A percentile compares a stretch with the other conserved stretches of the same genome.
These are phyloP conservation scores for Protomyces gravidus DNA, from an alignment of 1,139 yeast species.

Conservation along the genomic window DNA sequence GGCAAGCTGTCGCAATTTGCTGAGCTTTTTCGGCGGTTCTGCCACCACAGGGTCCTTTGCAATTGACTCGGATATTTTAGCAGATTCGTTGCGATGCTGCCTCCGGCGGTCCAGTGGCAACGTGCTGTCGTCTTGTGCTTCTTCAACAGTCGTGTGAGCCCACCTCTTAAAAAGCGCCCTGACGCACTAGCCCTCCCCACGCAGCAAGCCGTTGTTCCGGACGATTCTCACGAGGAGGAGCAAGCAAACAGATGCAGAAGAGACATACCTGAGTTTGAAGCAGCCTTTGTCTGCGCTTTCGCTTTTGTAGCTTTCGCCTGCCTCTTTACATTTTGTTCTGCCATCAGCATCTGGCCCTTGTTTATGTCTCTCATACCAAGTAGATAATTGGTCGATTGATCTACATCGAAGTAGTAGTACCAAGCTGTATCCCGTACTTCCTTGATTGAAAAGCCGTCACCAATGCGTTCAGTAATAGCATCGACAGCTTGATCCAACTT, in stretches of 20 bases:
- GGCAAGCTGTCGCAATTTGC: constrained; percentile 52
- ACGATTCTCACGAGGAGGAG: not conserved
- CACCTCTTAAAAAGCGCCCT: too few relatives aligned
- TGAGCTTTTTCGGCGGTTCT: constrained; percentile 35
- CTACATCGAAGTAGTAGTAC: constrained; percentile 56
- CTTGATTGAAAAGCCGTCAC: constrained; percentile 11
- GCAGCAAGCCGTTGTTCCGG: too few relatives aligned
- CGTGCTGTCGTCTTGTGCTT: not conserved
- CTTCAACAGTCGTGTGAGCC: too few relatives aligned
- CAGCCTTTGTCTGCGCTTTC: constrained; percentile 9
- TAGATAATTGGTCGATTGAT: constrained; percentile 53
- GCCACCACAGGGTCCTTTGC: not conserved
- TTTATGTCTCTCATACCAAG: constrained; percentile 40
- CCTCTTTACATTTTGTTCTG: constrained; percentile 30
- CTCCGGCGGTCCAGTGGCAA: not conserved
- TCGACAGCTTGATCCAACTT: constrained; percentile 22
- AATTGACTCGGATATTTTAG: not conserved
- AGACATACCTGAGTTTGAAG: constrained; percentile 33
- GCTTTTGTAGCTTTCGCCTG: constrained; percentile 29
- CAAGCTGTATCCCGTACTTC: constrained; percentile 58
- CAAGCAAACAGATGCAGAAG: not conserved
- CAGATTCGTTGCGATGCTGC: not conserved
- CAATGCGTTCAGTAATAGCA: constrained; percentile 19
- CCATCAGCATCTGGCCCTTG: constrained; percentile 3
- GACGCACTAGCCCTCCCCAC: too few relatives aligned